Base-by-base conservation (phyloP, 2,329 filamentous ascomycete genomes). In the Fusarium coicis region DNA sequence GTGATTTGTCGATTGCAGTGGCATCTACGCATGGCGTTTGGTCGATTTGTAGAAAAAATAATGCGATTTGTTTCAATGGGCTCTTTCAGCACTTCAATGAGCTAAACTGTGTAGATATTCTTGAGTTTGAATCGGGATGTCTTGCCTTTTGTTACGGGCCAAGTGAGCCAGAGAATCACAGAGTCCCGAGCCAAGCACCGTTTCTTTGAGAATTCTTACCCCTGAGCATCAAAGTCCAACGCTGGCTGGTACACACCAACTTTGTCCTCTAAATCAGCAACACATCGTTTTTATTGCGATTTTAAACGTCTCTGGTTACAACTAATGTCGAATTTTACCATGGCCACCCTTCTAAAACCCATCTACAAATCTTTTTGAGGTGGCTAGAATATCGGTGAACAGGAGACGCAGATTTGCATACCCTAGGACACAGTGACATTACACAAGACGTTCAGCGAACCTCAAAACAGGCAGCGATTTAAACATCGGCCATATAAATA, bases 41-140 rank as follows among this genome's bases (percentile, higher is more conserved):
- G 70, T 58, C 52, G 7, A 57, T 47, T 40, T 65, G 40, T 72
- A 74, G 66, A 74, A 56, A 73, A 74, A 64, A 60, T 36, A 70
- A 63, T 46, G 32, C 49, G 34, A 43, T 52, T 58, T 47, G 11
- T 56, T 47, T 21, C 37, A 26, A 26, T 12, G 37, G 16, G 11
- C 4, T 53, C 18, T 19, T 32, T 21, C 59, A 21, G 19, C 10
- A 21, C 19, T 16, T 15, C 23, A 46, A 28, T 52, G 46, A 50
- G 63, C 37, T 36, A 15, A 9, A n/a, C 10, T 39, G n/a, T 28
- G 34, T 26, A 26, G 19, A 39, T n/a, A 11, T 57, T 21, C 36
- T 49, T 40, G 44, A 42, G n/a, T 34, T 34, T 36, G 8, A 21
- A 34, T 34, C 14, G 30, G 28, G 18, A 30, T 39, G 40, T 57